Base-by-base conservation (phyloP, 345 rosid genomes). In the Gynandropsis gynandra region DNA sequence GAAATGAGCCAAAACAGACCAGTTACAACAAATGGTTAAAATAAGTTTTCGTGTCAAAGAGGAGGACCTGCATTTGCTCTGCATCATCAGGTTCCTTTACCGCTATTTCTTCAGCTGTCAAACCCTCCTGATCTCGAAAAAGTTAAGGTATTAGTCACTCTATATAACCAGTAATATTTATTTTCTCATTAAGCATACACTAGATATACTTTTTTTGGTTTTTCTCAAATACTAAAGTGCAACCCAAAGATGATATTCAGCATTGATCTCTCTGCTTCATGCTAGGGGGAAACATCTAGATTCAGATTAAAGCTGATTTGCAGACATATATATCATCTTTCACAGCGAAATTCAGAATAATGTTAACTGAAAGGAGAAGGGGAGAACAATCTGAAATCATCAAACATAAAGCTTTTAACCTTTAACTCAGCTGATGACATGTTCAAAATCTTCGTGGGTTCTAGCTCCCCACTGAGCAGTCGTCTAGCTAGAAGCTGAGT, bases 341-440 rank as follows among this genome's bases (percentile, higher is more conserved):
- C 4, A 24, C 29, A 2, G 29, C 5, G 5, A 40, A 40, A 31
- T 16, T 35, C 12, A 16, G 40, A 18, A 34, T 48, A 10, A 29
- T 6, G 61, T 47, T 31, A 38, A 24, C 29, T 24, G 4, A 5
- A 17, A 16, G 11, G 15, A 49, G 34, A 36, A 1, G 21, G 15
- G 37, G 15, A 52, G 36, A 4, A 50, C 62, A 20, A 63, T 58
- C 34, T 44, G 42, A 33, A 51, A 21, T 7, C 0, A 16, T 9
- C 16, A 48, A 43, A 38, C 10, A 48, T 13, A 35, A 54, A 37
- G 24, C 20, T 9, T 24, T 37, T 21, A 47, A 88, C 99, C 89
- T 88, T 93, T 65, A 93, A 72, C 59, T 93, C 97, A 62, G 53
- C 75, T 27, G 97, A 95, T 34, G 92, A 75, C 99, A 93, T 93